Base-by-base conservation (phyloP, 257 asterid genomes). In the Solanum etuberosum region DNA sequence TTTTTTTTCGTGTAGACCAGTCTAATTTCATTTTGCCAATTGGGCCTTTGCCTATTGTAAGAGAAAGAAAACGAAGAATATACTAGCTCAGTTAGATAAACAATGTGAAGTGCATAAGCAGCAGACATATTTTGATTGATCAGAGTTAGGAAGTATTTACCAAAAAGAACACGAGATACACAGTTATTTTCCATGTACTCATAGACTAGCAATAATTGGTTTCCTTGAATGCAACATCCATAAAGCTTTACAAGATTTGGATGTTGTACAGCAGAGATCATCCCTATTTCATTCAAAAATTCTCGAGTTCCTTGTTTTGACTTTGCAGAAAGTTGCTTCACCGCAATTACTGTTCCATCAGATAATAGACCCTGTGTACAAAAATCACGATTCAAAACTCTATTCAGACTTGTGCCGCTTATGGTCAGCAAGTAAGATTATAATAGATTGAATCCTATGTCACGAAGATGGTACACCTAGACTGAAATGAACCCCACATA, bases 141-240 rank as follows among this genome's bases (percentile, higher is more conserved):
- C 23, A 5, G 68, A 88, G 82, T 9, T 18, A 20, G 86, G 54
- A 48, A 81, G 43, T 70, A 46, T 94, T 91, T 90, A 95, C 99
- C 97, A 65, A 95, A 96, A 32, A 96, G 95, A 77, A 94, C 97
- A 13, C 96, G 95, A 25, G 98, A 90, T 8, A 96, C 89, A 85
- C 98, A 93, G 76, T 96, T 96, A 87, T 96, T 95, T 61, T 93
- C 97, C 99, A 96, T 91, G 95, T 93, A 96, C 91, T 96, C 98
- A 7, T 96, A 94, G 83, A 96, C 88, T 18, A 96, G 85, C 90
- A 96, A 84, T 57, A 96, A 83, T 72, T 95, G 95, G 88, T 95
- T 94, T 89, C 98, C 99, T 89, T 96, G 98, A 48, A 92, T 93
- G 72, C 99, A 95, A 83, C 99, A 96, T 21, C 98, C 98, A 31